Base-by-base conservation (phyloP, 306 rosid genomes). In the Castanea crenata region DNA sequence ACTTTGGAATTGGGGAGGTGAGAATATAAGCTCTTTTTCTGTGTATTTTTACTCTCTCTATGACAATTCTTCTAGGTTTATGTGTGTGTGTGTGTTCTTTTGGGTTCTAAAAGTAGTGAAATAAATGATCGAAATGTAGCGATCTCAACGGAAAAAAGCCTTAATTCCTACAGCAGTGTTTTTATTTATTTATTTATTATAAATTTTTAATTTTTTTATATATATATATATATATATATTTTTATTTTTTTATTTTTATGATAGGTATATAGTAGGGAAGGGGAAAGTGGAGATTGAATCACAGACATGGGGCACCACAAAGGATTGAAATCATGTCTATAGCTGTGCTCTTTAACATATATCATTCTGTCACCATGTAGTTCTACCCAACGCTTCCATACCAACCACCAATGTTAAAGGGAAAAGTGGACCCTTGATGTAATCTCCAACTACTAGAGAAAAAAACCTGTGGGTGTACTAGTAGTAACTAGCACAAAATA, bases 1-100 rank as follows among this genome's bases (percentile, higher is more conserved):
- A 73, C 55, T 93, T 63, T 92, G 97, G 98, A 95, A 90, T 86
- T 93, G 97, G 97, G 99, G 99, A 84, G 99, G 99, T 95, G 86
- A 80, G 70, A 35, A 46, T 20, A 23, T 20, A 55, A 51, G 64
- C 46, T 68, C 19, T 44, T 51, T n/a, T 44, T 31, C 25, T 15
- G 52, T 49, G 35, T 67, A 67, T 3, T 23, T 51, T 18, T 16
- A 11, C 14, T 71, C 57, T 64, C 59, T 44, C 20, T 29, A 10
- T 21, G 54, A 11, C 21, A 11, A 5, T 27, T 16, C 27, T 68
- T 52, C 20, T 78, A 27, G 10, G 3, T 54, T 6, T 34, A 38
- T 62, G 61, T 6, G 32, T 10, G 23, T 61, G 6, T 54, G 23
- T 61, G 14, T 18, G 12, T 54, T 79, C 49, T 8, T 2, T 74